Evolutionary conservation across 306 rosid genomes (phyloP), one percentile per base, ranked within the genome.

Genomic region (Ochetophila trinervis): DNA sequence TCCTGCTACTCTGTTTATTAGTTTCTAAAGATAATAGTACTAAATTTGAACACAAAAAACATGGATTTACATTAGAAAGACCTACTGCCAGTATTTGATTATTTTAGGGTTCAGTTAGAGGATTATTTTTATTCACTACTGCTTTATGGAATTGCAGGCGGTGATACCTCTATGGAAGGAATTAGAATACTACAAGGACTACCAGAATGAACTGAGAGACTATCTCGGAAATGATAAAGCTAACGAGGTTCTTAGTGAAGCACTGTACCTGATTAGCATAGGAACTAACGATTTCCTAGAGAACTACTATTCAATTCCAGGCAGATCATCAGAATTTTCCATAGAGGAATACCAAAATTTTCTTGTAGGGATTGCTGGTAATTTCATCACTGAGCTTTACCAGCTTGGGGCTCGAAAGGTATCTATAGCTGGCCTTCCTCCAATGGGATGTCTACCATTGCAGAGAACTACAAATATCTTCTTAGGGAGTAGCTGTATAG

Each of bases 241-340:
- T 27, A 81, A 84, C 3, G 32, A 65, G 35, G 65, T 78, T 50
- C 63, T 82, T n/a, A 45, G 75, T 34, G 82, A 87, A 77, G 71
- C 87, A 36, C 62, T 81, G 4, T 73, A 87, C 72, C 64, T 84
- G 14, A 62, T 72, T 0, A 87, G 89, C 52, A 45, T 77, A 52
- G 89, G 92, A 65, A 84, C 89, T 35, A 87, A 87, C 54, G 93
- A 84, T 76, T 87, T 81, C 67, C 75, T 87, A 2, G 85, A 82
- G 70, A 84, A 87, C 65, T 87, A 81, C 63, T 74, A 57, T 12
- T 5, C 69, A 35, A 59, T 65, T 36, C 72, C 85, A 63, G 7
- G 67, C 22, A 74, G 88, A 48, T 66, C 82, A 0, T 65, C 69
- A 24, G 17, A 86, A 62, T 86, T 32, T 65, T 80, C 88, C 27